Base-by-base conservation (phyloP, 2,329 filamentous ascomycete species). In the Pseudogymnoascus sp. region DNA sequence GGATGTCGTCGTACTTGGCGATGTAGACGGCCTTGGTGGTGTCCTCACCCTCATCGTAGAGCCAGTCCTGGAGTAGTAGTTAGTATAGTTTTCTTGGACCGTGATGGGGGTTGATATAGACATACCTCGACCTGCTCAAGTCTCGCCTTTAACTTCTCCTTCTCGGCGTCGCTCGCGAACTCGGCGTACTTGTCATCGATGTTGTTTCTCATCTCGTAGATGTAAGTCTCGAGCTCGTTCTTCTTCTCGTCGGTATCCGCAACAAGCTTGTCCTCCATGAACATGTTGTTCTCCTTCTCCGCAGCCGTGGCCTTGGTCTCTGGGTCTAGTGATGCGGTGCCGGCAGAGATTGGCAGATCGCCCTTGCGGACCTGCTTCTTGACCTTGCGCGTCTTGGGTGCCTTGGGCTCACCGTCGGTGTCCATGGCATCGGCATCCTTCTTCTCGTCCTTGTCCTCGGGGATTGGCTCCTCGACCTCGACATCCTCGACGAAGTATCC, bases 301-400 rank as follows among this genome's bases (percentile, higher is more conserved):
- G 82, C 78, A 68, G 87, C 81, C n/a, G 80, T 73, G 66, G 86
- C 79, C 82, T 90, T 93, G 73, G 80, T 75, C 14, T 81, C 71
- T 60, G 84, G 76, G 67, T 96, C 92, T 64, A 97, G 83, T 39
- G 91, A 89, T 60, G 89, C 85, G 57, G 92, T 96, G 68, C 88
- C 93, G 66, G 90, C 84, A 64, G 90, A 86, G 69, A 99, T 88
- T 67, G 93, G 91, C 63, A 99, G 83, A 69, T 97, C 93, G 69
- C 95, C 95, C 83, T 97, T 97, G 78, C 93, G 90, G 69, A 97
- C 90, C 80, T 97, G 93, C 86, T 97, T 99, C 89, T 97, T 97
- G 71, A 99, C 91, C 82, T 97, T 97, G 75, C 93, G 89, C 62
- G 86, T 96, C 88, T 90, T 90, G 69, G 85, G 85, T 36, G n/a